phyloP scores from a whole-genome alignment of 305 asterid species.

The Fraxinus platypoda region DNA sequence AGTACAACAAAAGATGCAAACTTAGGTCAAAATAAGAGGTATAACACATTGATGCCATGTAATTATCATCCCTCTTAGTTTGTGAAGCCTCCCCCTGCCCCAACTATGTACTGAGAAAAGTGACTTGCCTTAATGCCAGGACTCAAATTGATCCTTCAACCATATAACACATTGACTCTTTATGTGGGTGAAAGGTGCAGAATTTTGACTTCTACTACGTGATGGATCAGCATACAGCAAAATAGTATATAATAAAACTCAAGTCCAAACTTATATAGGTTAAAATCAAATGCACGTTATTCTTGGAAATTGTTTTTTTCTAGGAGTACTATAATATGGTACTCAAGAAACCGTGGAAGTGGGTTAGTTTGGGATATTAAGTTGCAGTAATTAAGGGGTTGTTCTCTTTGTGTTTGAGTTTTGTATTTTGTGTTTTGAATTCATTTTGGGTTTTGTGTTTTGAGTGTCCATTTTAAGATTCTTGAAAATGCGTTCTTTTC shows the following conservation, averaged over 20 bases:
- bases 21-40: not conserved
- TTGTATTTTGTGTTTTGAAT: no score
- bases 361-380: not conserved
- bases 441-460: no score
- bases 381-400: not conserved
- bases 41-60: not conserved
- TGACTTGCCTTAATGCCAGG: not conserved
- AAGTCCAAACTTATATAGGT: not conserved
- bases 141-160: not conserved
- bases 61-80: not conserved
- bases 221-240: not conserved
- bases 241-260: not conserved
- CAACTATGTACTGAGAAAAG: not conserved
- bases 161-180: not conserved
- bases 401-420: no score
- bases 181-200: not conserved
- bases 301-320: not conserved
- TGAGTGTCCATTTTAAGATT: no score
- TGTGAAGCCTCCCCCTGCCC: not conserved
- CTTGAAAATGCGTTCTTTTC: no score
- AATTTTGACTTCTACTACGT: not conserved
- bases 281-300: not conserved
- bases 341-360: not conserved
- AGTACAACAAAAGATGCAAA: not conserved
- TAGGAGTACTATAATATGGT: not conserved